Evolutionary conservation across 2,329 filamentous ascomycete genomes (phyloP), one percentile per base, ranked within the genome.

Genomic region (Coleophoma crateriformis): DNA sequence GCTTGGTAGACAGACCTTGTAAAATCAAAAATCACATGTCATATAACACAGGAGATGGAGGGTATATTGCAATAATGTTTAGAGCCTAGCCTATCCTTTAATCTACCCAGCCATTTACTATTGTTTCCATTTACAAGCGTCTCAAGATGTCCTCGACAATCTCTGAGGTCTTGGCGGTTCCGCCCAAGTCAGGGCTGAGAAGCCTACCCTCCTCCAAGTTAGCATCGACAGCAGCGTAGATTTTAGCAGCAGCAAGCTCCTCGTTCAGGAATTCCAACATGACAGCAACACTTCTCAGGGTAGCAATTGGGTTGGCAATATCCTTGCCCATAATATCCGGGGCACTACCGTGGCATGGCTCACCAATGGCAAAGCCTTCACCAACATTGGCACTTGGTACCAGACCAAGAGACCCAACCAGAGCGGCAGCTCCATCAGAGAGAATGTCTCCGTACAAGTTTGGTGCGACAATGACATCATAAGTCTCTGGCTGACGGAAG

Each of bases 361-460:
- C 94, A 57, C 94, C 94, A 63, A 99, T 97, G 59, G 90, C 94
- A 66, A 97, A 96, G 40, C 81, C 81, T 68, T 95, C 88, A 57
- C 94, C 91, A 11, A 99, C 94, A 67, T 99, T 99, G 59, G 94
- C 94, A 60, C 84, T 90, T 42, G 94, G 94, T 1, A 99, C 94
- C 37, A 99, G 83, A 58, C 94, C 94, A 35, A 99, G 76, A 49
- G 85, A 90, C 42, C 92, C 94, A 27, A 97, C 92, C 32, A 97
- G 83, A 2, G 94, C 94, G 22, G 94, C 94, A 46, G 94, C 92
- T 58, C 90, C 92, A 69, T 99, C 94, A 2, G 90, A 96, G 37
- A 99, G 78, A 59, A 99, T 94, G 70, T 99, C 94, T 59, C 94
- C 94, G 73, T 99, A 97, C 54, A 99, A 80, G 74, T 97, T 97